Base-by-base conservation (phyloP, 1,284 basidiomycete genomes). In the Leccinum fuscescens region DNA sequence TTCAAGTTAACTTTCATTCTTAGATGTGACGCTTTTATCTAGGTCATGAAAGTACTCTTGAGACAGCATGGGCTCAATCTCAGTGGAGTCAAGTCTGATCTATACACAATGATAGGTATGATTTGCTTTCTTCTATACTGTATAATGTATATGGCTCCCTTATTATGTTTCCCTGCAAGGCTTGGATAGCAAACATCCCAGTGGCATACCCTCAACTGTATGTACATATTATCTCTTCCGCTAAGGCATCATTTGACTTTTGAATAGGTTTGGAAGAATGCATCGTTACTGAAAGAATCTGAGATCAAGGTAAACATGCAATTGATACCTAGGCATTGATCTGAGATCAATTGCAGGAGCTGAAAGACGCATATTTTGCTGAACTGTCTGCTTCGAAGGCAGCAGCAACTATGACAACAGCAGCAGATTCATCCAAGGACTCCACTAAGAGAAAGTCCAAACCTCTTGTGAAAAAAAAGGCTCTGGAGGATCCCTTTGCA, bases 101-200 rank as follows among this genome's bases (percentile, higher is more conserved):
- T 90, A 51, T 90, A 89, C 67, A 89, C 88, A 3, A 52, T 66
- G 0, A 81, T 88, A 59, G 85, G 86, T 85, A 68, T 52, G 70
- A 4, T 51, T 24, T 39, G 14, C 44, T 60, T 33, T 2, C 35
- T 52, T 44, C 14, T 48, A 17, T 52, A 17, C 1, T 35, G 4
- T 39, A 2, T 20, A 44, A 7, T 3, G 1, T 0, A 44, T 44
- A 44, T 44, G 0, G 0, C 59, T 48, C 14, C 12, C 27, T 42
- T 14, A 20, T 17, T 31, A 6, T 60, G 39, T 35, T 52, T 54
- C 24, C 29, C 54, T 56, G 42, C 14, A 59, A 88, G 87, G 86
- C 4, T 74, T 90, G 57, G 86, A 90, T 65, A 89, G 87, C 72
- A 90, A 90, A 67, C 89, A 90, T 67, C 70, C 84, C 1, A 89